Conservation (phyloP, 495 filamentous ascomycete species). For the Astrocystis sublimbata region DNA sequence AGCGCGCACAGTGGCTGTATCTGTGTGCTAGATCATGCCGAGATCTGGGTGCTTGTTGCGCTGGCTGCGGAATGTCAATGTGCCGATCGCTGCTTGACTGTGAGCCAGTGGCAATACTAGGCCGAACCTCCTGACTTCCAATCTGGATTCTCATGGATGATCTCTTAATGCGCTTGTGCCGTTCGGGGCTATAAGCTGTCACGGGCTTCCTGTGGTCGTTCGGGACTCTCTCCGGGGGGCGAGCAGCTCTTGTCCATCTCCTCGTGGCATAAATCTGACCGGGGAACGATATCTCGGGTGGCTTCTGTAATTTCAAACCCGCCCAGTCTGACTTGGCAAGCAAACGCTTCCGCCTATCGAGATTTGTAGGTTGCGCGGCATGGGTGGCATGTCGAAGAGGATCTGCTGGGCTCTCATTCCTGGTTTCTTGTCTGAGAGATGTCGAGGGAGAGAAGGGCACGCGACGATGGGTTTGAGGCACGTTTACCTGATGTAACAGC, state of each 20-base stretch:
- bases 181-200: neutral
- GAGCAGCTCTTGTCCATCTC: slow-evolving; percentile 25
- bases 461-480: neutral
- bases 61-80: slow-evolving; percentile 10
- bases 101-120: slow-evolving; percentile 21
- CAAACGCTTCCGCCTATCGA: slow-evolving; percentile 25
- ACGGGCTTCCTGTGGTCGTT: neutral
- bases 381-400: neutral
- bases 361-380: slow-evolving; percentile 3
- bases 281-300: slow-evolving; percentile 31
- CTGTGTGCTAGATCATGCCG: slow-evolving; percentile 15
- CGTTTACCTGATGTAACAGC: neutral
- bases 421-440: slow-evolving; percentile 7
- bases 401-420: neutral
- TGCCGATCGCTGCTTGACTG: slow-evolving; percentile 19
- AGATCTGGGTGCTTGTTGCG: neutral
- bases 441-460: neutral
- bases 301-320: slow-evolving; percentile 31
- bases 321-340: slow-evolving; percentile 35
- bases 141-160: slow-evolving; percentile 34
- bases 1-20: slow-evolving; percentile 10
- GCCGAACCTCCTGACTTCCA: slow-evolving; percentile 39
- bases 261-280: slow-evolving; percentile 22
- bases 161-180: neutral
- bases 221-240: slow-evolving; percentile 1